Conservation (phyloP, 176 grass and related monocot species). For the Cocos nucifera region DNA sequence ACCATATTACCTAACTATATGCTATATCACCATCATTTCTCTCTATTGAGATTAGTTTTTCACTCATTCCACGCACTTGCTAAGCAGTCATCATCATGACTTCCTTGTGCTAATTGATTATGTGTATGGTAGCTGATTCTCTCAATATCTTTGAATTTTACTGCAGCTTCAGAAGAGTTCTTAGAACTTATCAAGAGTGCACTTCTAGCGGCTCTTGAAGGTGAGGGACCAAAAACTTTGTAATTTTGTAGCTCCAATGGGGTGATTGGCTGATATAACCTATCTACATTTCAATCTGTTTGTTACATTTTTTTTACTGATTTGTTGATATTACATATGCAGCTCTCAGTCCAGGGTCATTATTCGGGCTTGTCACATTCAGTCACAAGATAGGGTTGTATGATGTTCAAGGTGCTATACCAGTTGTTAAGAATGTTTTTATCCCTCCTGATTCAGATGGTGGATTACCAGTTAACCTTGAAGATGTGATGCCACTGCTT, state of each 20-base stretch:
- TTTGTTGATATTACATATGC: neutral
- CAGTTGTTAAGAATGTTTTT: slow-evolving; percentile 89
- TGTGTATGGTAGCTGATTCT: neutral
- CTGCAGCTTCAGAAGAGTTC: slow-evolving; percentile 88
- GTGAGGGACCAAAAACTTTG: slow-evolving; percentile 19
- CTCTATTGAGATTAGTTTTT: no score
- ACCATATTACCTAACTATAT: no score
- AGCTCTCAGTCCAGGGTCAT: slow-evolving; percentile 80
- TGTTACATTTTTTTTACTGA: no score
- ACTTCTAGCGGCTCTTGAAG: slow-evolving; percentile 85
- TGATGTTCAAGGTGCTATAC: slow-evolving; percentile 84
- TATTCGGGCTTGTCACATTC: slow-evolving; percentile 89
- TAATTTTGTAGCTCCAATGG: no score
- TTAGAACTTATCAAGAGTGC: slow-evolving; percentile 86
- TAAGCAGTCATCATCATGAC: no score
- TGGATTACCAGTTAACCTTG: slow-evolving; percentile 44
- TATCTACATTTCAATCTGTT: no score
- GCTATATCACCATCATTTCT: no score
- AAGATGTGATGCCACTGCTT: slow-evolving; percentile 85
- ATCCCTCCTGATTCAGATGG: slow-evolving; percentile 57
- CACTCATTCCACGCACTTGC: no score
- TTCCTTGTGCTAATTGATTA: neutral
- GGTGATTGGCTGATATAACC: no score
- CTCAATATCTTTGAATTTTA: neutral
- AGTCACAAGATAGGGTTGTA: slow-evolving; percentile 96